Conservation (phyloP, 371 early-diverging fungal species). For the Mucor piriformis region DNA sequence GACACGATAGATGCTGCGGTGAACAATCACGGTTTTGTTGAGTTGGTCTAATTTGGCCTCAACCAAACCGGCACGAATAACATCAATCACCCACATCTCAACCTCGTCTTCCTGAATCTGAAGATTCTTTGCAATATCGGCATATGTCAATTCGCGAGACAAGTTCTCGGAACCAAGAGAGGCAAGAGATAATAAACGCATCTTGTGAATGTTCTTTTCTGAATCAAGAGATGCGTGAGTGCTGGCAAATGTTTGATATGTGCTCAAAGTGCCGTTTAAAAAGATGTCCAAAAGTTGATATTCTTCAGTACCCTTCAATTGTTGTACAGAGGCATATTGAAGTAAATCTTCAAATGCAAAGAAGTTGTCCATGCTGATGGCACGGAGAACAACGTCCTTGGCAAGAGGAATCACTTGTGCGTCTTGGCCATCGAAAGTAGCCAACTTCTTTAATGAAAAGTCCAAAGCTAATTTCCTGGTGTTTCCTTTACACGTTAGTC, state of each 20-base stretch:
- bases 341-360: constrained; percentile 83
- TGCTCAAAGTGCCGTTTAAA: constrained; percentile 68
- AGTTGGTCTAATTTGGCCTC: constrained; percentile 95
- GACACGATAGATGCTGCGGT: constrained; percentile 84
- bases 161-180: constrained; percentile 78
- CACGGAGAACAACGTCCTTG: constrained; percentile 65
- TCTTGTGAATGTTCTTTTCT: constrained; percentile 74
- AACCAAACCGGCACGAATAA: constrained; percentile 89
- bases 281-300: constrained; percentile 79
- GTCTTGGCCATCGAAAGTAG: constrained; percentile 52
- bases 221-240: constrained; percentile 59
- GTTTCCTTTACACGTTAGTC: background rate
- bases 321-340: constrained; percentile 72
- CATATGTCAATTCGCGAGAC: constrained; percentile 72
- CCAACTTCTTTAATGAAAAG: constrained; percentile 68
- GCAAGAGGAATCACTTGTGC: constrained; percentile 38
- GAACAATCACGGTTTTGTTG: constrained; percentile 70
- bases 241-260: constrained; percentile 65
- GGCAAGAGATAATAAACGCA: constrained; percentile 85
- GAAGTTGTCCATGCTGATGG: constrained; percentile 73
- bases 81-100: constrained; percentile 93
- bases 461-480: constrained; percentile 61
- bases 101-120: constrained; percentile 82
- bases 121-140: constrained; percentile 72
- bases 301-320: constrained; percentile 62